phyloP scores from a whole-genome alignment of 2,329 filamentous ascomycete genomes.

The Polychaeton citri region DNA sequence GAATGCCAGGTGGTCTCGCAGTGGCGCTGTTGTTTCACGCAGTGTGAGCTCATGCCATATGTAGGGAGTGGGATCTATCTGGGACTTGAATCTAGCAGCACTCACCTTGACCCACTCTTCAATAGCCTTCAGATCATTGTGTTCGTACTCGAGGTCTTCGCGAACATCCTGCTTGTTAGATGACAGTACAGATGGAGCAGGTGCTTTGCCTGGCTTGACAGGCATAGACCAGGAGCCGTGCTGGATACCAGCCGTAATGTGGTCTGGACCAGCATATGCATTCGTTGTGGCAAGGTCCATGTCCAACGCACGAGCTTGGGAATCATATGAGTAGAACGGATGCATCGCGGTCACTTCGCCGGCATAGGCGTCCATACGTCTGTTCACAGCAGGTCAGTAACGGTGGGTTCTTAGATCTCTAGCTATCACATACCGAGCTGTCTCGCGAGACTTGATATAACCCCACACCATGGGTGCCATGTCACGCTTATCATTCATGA shows the following conservation, averaged over 20 bases:
- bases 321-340: slow-evolving; percentile 51
- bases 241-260: slow-evolving; percentile 57
- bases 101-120: slow-evolving; percentile 45
- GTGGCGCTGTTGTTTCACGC: slow-evolving; percentile 46
- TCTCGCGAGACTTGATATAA: slow-evolving; percentile 72
- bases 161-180: slow-evolving; percentile 49
- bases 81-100: too few species aligned
- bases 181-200: slow-evolving; percentile 42
- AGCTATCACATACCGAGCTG: slow-evolving; percentile 37
- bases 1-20: slow-evolving; percentile 66
- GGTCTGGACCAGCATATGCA: slow-evolving; percentile 58
- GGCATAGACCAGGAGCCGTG: slow-evolving; percentile 55
- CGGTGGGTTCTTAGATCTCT: background rate
- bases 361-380: slow-evolving; percentile 61
- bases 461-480: slow-evolving; percentile 76
- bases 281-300: slow-evolving; percentile 66
- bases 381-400: background rate
- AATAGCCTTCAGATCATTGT: slow-evolving; percentile 48
- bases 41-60: too few species aligned
- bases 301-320: slow-evolving; percentile 55
- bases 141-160: slow-evolving; percentile 53
- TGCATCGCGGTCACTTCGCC: slow-evolving; percentile 44
- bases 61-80: too few species aligned
- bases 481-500: slow-evolving; percentile 58
- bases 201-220: slow-evolving; percentile 40